Evolutionary conservation across 345 rosid species (phyloP).

Genomic region (Salix suchowensis): DNA sequence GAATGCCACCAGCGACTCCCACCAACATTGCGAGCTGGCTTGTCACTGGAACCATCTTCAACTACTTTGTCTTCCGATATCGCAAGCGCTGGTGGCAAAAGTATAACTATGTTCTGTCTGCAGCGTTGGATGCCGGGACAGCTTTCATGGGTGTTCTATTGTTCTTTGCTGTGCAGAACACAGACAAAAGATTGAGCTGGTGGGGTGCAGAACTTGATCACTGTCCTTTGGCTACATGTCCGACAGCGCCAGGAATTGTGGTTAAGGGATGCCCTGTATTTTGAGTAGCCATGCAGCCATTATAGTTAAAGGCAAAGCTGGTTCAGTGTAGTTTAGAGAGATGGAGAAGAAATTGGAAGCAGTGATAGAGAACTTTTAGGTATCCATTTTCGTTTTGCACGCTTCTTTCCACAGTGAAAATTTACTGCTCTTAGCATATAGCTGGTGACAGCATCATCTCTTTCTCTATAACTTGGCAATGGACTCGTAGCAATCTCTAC

Average conservation of each 20-base stretch:
- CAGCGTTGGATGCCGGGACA: constrained; percentile 95
- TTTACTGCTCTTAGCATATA: not conserved
- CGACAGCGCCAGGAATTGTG: constrained; percentile 73
- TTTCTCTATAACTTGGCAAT: not conserved
- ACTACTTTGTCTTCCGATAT: constrained; percentile 84
- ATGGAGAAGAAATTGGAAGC: not conserved
- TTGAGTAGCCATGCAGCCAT: constrained; percentile 3
- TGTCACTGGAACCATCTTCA: constrained; percentile 81
- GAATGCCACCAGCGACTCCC: constrained; percentile 99
- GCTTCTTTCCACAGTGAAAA: not conserved
- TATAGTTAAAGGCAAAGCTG: not conserved
- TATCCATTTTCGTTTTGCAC: not conserved
- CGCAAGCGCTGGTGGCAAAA: constrained; percentile 98
- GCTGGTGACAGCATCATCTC: not conserved
- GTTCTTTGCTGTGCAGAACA: constrained; percentile 87
- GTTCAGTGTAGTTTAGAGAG: not conserved
- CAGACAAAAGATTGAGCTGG: constrained; percentile 58
- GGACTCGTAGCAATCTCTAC: not conserved
- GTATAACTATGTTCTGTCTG: constrained; percentile 91
- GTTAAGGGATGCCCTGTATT: constrained; percentile 65
- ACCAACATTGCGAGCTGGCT: constrained; percentile 99
- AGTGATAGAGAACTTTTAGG: not conserved
- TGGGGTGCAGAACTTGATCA: constrained; percentile 91
- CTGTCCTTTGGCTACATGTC: constrained; percentile 86
- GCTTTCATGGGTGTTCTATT: constrained; percentile 94